These are phyloP conservation scores for Penicillium sp. DNA, from an alignment of 2,329 filamentous ascomycete genomes.

Conservation along the genomic window DNA sequence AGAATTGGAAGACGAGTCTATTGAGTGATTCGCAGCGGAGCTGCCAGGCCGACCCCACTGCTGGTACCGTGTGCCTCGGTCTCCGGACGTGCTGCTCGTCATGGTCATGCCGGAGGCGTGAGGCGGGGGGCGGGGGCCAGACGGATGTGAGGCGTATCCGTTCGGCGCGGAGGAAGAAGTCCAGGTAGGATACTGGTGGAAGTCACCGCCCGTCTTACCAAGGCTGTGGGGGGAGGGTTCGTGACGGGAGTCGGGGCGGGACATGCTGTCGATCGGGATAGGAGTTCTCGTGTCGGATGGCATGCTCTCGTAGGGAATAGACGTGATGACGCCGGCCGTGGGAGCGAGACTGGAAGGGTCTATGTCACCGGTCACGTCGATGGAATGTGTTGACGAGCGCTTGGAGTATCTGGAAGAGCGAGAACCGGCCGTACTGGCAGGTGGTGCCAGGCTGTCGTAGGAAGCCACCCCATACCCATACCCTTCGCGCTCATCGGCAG, in stretches of 20 bases:
- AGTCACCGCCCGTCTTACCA: constrained; percentile 76
- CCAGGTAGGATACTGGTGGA: constrained; percentile 83
- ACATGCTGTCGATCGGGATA: constrained; percentile 71
- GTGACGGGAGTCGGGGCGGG: constrained; percentile 65
- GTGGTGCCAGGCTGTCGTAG: constrained; percentile 60
- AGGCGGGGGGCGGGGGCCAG: constrained; percentile 63
- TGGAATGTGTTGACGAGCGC: constrained; percentile 70
- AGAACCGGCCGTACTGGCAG: constrained; percentile 63
- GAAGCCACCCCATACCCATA: constrained; percentile 60
- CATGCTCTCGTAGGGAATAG: constrained; percentile 80
- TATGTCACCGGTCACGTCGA: constrained; percentile 67
- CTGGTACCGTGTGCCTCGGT: constrained; percentile 70
- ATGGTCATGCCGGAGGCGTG: constrained; percentile 60
- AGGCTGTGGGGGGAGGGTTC: constrained; percentile 81
- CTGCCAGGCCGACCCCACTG: constrained; percentile 71
- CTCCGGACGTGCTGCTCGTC: constrained; percentile 71
- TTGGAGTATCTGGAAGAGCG: constrained; percentile 73
- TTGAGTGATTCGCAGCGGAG: constrained; percentile 57
- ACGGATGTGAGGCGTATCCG: constrained; percentile 58
- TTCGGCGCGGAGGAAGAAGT: constrained; percentile 56
- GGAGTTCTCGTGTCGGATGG: constrained; percentile 68
- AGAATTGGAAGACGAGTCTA: constrained; percentile 55
- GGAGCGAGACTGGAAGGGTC: constrained; percentile 66
- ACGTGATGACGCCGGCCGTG: constrained; percentile 80
- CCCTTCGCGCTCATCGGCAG: constrained; percentile 60